phyloP scores from a whole-genome alignment of 495 filamentous ascomycete species.

The Talaromyces ruber region DNA sequence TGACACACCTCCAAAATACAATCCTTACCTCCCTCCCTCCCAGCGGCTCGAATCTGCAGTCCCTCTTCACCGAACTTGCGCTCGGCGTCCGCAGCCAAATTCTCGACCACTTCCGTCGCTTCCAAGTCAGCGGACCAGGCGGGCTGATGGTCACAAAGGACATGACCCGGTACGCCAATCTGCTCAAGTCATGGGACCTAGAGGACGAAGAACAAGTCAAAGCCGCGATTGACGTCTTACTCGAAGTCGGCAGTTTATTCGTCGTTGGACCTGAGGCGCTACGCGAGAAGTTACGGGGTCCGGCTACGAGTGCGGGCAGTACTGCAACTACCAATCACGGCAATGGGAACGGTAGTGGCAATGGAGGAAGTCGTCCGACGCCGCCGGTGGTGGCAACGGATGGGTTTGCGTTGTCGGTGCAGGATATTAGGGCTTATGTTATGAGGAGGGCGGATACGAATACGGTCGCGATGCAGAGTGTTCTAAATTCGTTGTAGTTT shows the following conservation, averaged over 20 bases:
- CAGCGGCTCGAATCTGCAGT: constrained; percentile 59
- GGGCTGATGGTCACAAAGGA: constrained; percentile 95
- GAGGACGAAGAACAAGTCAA: constrained; percentile 44
- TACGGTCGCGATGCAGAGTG: constrained; percentile 71
- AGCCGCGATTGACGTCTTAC: constrained; percentile 66
- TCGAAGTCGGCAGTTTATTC: constrained; percentile 94
- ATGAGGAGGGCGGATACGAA: constrained; percentile 72
- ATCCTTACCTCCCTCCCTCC: constrained; percentile 63
- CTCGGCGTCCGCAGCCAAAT: constrained; percentile 65
- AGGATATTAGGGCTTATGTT: constrained; percentile 78
- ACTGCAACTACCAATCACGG: constrained; percentile 15
- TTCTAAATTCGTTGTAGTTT: constrained; percentile 50
- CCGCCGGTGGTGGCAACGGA: constrained; percentile 9
- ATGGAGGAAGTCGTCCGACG: neutral
- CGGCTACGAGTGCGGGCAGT: constrained; percentile 6
- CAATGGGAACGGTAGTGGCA: neutral
- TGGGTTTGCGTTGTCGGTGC: constrained; percentile 40
- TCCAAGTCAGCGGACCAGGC: constrained; percentile 81
- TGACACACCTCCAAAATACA: constrained; percentile 53
- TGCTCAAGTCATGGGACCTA: constrained; percentile 73
- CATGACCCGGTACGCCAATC: constrained; percentile 78
- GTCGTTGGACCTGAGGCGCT: constrained; percentile 88
- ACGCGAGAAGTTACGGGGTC: constrained; percentile 61
- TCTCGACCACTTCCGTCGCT: constrained; percentile 90
- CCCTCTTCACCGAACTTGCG: constrained; percentile 79